Base-by-base conservation (phyloP, 805 yeast genomes). In the Candida railenensis region DNA sequence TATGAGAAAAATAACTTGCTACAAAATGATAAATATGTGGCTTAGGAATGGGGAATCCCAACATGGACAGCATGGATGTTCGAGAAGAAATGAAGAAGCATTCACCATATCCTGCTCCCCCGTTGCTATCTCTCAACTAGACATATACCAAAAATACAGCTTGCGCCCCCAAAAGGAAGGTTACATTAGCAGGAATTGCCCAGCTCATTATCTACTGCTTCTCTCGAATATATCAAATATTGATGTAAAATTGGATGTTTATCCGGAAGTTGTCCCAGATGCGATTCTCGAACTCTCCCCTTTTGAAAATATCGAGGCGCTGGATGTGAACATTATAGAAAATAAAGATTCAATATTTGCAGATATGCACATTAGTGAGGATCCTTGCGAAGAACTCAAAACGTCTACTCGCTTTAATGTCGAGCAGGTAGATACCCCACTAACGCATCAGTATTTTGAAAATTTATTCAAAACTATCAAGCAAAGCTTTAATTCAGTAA, bases 141-240 rank as follows among this genome's bases (percentile, higher is more conserved):
- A 39, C 42, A 14, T 39, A 16, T 39, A 39, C 34, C 42, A 21
- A 20, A 19, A 28, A 20, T 39, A 14, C 21, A 39, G 42, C n/a
- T 16, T 12, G 4, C 7, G 14, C 21, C 42, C 42, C 3, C 30
- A 39, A 5, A 20, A 14, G 7, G 14, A 36, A 15, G 39, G 39
- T 15, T 16, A 18, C 22, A 16, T 36, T 36, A 7, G 18, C 8
- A 33, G 5, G 11, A 25, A 11, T 25, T n/a, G n/a, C n/a, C 9
- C 30, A 7, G 30, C 5, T 25, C 5, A 25, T 25, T 25, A 7
- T 25, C 11, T 25, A 25, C 30, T 25, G 30, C 5, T 11, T 5
- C 5, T 25, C 5, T 25, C 30, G 11, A 25, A 25, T 11, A 25
- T 25, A 7, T 25, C 30, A 25, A 25, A 11, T 25, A 25, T 25